Evolutionary conservation across 805 yeast species (phyloP).

Genomic region (Scheffersomyces coipomensis): DNA sequence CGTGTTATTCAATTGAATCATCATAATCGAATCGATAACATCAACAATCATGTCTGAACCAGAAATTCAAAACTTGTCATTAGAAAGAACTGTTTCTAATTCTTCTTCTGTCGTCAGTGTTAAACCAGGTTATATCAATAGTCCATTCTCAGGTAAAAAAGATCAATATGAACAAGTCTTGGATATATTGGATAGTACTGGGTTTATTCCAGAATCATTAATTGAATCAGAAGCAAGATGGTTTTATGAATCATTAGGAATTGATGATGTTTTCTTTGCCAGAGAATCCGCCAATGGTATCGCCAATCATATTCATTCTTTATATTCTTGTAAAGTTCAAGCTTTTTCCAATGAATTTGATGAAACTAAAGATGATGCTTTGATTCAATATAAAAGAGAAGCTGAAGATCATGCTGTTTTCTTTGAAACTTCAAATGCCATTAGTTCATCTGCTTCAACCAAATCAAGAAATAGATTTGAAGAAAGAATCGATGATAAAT

Average conservation of each 20-base stretch:
- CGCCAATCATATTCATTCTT: slow-evolving; percentile 79
- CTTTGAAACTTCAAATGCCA: slow-evolving; percentile 61
- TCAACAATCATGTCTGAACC: too few species aligned
- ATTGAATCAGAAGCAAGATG: slow-evolving; percentile 85
- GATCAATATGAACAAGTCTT: slow-evolving; percentile 78
- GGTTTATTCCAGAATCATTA: slow-evolving; percentile 84
- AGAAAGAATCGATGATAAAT: slow-evolving; percentile 75
- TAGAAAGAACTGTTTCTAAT: slow-evolving; percentile 25
- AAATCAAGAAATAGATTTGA: slow-evolving; percentile 54
- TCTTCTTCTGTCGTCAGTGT: slow-evolving; percentile 27
- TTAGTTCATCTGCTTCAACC: slow-evolving; percentile 11
- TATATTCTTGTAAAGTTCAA: slow-evolving; percentile 90
- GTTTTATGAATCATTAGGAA: slow-evolving; percentile 86
- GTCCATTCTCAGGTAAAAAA: slow-evolving; percentile 77
- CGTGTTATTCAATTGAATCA: too few species aligned
- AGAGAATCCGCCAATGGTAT: slow-evolving; percentile 78
- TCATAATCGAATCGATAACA: too few species aligned
- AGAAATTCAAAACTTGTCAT: slow-evolving; percentile 12
- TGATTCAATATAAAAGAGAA: slow-evolving; percentile 78
- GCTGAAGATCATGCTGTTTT: slow-evolving; percentile 86
- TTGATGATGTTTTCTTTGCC: slow-evolving; percentile 90
- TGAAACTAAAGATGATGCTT: slow-evolving; percentile 35
- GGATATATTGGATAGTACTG: slow-evolving; percentile 76
- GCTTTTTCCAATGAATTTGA: slow-evolving; percentile 46
- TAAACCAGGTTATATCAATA: slow-evolving; percentile 66